Evolutionary conservation across 345 rosid species (phyloP).

Genomic region (Iberis pinnata): DNA sequence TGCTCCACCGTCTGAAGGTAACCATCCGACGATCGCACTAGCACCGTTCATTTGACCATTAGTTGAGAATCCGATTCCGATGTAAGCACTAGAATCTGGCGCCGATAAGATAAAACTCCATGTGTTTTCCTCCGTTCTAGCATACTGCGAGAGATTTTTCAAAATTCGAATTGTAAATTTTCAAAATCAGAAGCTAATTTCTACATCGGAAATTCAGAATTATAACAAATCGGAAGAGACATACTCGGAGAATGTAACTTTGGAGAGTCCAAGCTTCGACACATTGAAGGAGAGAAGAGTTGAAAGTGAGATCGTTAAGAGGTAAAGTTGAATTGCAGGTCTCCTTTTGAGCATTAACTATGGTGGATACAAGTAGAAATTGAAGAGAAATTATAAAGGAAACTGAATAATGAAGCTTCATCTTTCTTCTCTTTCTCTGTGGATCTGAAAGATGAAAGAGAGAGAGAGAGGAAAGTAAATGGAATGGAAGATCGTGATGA

Average conservation of each 20-base stretch:
- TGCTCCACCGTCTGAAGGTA: constrained; percentile 28
- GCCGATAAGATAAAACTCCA: constrained; percentile 86
- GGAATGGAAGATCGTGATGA: constrained; percentile 12
- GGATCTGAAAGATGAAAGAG: constrained; percentile 13
- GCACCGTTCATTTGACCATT: constrained; percentile 58
- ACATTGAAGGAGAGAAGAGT: constrained; percentile 38
- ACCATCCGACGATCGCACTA: constrained; percentile 79
- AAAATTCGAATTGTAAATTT: neutral
- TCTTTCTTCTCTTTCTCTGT: constrained; percentile 10
- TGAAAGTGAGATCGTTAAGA: constrained; percentile 34
- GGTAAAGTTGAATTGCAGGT: constrained; percentile 38
- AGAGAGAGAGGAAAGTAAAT: constrained; percentile 11
- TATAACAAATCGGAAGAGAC: constrained; percentile 24
- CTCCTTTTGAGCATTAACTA: constrained; percentile 29
- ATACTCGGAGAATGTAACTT: constrained; percentile 56
- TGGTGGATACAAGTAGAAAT: neutral
- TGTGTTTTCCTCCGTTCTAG: constrained; percentile 23
- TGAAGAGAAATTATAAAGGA: constrained; percentile 20
- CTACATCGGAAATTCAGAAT: too few species aligned
- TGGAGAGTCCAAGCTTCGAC: constrained; percentile 38
- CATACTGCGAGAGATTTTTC: constrained; percentile 38
- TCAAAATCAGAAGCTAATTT: too few species aligned
- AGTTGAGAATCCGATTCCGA: constrained; percentile 72
- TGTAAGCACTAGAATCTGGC: constrained; percentile 35
- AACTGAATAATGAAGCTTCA: constrained; percentile 23